Evolutionary conservation across 495 filamentous ascomycete species (phyloP).

Genomic region (Penicillium canescens): DNA sequence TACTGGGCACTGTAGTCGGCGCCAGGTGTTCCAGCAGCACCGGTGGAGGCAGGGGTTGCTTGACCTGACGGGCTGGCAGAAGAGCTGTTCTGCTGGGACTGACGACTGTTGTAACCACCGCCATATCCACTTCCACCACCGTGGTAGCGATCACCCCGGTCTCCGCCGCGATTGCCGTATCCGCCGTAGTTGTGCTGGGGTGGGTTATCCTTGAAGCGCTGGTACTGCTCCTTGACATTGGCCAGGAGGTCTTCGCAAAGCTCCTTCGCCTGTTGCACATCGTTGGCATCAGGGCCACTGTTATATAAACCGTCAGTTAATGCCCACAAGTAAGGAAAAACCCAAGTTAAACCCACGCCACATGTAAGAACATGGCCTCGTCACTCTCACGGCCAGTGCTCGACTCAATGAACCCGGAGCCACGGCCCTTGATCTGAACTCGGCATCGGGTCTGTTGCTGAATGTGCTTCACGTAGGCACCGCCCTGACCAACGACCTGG

Average conservation of each 20-base stretch:
- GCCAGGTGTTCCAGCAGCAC: constrained; percentile 36
- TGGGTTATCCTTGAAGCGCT: constrained; percentile 84
- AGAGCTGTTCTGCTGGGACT: constrained; percentile 32
- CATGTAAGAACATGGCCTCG: constrained; percentile 92
- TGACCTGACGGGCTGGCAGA: constrained; percentile 38
- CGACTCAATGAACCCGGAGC: constrained; percentile 91
- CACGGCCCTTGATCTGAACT: constrained; percentile 96
- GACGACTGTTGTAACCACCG: constrained; percentile 38
- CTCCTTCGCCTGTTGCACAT: constrained; percentile 84
- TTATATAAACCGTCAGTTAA: constrained; percentile 28
- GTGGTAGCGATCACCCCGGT: constrained; percentile 31
- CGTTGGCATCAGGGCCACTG: constrained; percentile 81
- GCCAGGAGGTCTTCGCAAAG: constrained; percentile 82
- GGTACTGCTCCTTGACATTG: constrained; percentile 83
- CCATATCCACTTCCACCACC: constrained; percentile 32
- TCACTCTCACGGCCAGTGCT: constrained; percentile 85
- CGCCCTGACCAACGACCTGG: constrained; percentile 91
- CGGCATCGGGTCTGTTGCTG: constrained; percentile 91
- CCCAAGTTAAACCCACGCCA: constrained; percentile 63
- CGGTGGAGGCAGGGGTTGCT: constrained; percentile 30
- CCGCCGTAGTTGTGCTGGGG: constrained; percentile 64
- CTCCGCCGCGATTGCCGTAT: constrained; percentile 47
- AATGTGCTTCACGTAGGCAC: constrained; percentile 95
- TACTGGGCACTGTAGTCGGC: constrained; percentile 77
- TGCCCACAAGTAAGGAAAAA: not conserved